Percentiles rank a stretch among this genome's conserved stretches.
Conservation (phyloP, 768 basidiomycete genomes). For the Psilocybe cyanescens region DNA sequence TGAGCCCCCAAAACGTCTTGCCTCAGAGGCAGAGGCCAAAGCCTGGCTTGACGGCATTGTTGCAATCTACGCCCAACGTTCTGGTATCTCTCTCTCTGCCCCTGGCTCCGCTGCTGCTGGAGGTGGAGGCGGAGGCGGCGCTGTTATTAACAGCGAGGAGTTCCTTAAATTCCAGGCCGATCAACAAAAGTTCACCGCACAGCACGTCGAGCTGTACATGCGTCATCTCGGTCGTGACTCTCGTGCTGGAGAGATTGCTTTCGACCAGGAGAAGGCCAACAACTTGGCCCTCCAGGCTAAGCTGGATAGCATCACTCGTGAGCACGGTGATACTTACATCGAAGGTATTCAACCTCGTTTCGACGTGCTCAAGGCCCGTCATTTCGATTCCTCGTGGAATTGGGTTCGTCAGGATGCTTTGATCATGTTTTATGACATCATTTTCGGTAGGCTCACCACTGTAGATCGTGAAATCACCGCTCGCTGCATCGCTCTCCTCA, state of each 20-base stretch:
- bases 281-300: slow-evolving; percentile 75
- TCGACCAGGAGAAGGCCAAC: slow-evolving; percentile 84
- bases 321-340: slow-evolving; percentile 93
- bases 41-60: slow-evolving; percentile 90
- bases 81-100: slow-evolving; percentile 82
- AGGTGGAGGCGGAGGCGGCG: slow-evolving; percentile 72
- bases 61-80: slow-evolving; percentile 81
- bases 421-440: slow-evolving; percentile 98
- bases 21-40: slow-evolving; percentile 90
- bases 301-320: slow-evolving; percentile 85
- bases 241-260: slow-evolving; percentile 88
- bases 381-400: slow-evolving; percentile 99
- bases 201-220: slow-evolving; percentile 96
- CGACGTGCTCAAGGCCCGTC: slow-evolving; percentile 94
- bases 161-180: slow-evolving; percentile 96
- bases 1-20: slow-evolving; percentile 93
- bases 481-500: slow-evolving; percentile 96
- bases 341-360: slow-evolving; percentile 96
- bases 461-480: slow-evolving; percentile 97
- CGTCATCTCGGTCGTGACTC: slow-evolving; percentile 95
- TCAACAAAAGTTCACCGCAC: slow-evolving; percentile 88
- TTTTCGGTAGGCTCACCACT: slow-evolving; percentile 91
- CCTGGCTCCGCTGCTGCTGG: slow-evolving; percentile 65
- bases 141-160: slow-evolving; percentile 96
- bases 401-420: slow-evolving; percentile 98